phyloP scores from a whole-genome alignment of 495 filamentous ascomycete genomes.

The Penicillium maclennaniae region DNA sequence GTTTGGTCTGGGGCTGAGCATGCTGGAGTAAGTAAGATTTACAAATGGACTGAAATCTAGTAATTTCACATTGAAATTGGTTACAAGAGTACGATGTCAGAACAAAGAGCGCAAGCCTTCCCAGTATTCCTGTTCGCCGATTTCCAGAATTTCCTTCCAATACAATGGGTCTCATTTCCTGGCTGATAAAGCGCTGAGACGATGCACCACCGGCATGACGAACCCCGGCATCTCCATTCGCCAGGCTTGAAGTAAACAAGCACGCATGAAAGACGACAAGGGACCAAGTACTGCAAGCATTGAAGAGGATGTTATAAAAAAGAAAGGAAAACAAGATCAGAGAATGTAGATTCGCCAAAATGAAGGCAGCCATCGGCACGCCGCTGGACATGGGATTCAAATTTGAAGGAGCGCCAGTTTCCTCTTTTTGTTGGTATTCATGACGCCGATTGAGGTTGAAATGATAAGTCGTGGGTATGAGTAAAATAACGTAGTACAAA shows the following conservation, averaged over 20 bases:
- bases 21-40: background rate
- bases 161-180: background rate
- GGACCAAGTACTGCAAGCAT: constrained; percentile 2
- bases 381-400: background rate
- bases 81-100: constrained; percentile 11
- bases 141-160: constrained; percentile 1
- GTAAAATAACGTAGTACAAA: constrained; percentile 18
- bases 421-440: constrained; percentile 16
- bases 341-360: background rate
- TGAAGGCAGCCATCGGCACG: background rate
- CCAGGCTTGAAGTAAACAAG: constrained; percentile 10
- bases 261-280: background rate
- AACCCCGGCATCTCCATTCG: constrained; percentile 15
- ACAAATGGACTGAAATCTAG: too few relatives aligned
- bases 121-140: constrained; percentile 10
- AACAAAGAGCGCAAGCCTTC: constrained; percentile 17
- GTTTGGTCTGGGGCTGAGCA: background rate
- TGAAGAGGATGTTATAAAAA: background rate
- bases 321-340: background rate
- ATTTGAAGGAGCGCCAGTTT: constrained; percentile 2
- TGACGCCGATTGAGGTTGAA: constrained; percentile 27
- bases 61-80: constrained; percentile 10
- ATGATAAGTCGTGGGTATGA: constrained; percentile 30
- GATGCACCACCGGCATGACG: constrained; percentile 1
- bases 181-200: background rate